Percentiles rank a stretch among this genome's conserved stretches.
Conservation (phyloP, 2,329 filamentous ascomycete species). For the Colletotrichum camelliae region DNA sequence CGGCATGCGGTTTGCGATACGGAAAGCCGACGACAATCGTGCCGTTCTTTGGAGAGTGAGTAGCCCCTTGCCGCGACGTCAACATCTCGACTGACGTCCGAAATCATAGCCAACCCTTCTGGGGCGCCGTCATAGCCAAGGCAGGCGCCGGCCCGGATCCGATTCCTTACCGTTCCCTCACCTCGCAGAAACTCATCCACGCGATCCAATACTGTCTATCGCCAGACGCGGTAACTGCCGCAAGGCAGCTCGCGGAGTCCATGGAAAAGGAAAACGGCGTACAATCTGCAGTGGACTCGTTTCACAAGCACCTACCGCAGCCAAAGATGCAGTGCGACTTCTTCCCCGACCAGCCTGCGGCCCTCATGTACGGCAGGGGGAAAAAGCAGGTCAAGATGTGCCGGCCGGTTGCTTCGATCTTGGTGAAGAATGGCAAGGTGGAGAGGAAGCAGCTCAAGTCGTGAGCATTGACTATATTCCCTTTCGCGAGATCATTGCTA, state of each 20-base stretch:
- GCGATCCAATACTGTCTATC: constrained; percentile 6
- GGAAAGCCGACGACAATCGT: constrained; percentile 15
- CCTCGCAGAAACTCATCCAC: constrained; percentile 13
- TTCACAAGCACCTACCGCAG: constrained; percentile 13
- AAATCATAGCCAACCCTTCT: constrained; percentile 13
- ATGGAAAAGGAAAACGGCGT: constrained; percentile 16
- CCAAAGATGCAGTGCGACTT: constrained; percentile 17
- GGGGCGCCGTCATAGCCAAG: constrained; percentile 19
- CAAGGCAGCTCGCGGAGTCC: constrained; percentile 6
- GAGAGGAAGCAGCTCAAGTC: constrained; percentile 6
- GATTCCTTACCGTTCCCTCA: constrained; percentile 17
- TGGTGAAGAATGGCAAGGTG: constrained; percentile 10
- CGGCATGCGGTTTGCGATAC: constrained; percentile 13
- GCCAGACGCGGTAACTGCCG: constrained; percentile 1
- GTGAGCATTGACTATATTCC: neutral
- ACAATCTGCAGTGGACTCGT: constrained; percentile 8
- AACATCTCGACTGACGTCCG: neutral
- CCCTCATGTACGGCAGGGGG: neutral
- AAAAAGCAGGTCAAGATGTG: constrained; percentile 28
- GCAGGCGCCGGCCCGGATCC: constrained; percentile 16
- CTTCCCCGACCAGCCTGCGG: constrained; percentile 11
- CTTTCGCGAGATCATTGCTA: neutral
- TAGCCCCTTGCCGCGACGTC: accelerated
- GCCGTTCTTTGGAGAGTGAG: constrained; percentile 22
- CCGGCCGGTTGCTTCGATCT: constrained; percentile 3